Evolutionary conservation across 495 filamentous ascomycete genomes (phyloP), one percentile per base, ranked within the genome.

Genomic region (Trichoderma parareesei): DNA sequence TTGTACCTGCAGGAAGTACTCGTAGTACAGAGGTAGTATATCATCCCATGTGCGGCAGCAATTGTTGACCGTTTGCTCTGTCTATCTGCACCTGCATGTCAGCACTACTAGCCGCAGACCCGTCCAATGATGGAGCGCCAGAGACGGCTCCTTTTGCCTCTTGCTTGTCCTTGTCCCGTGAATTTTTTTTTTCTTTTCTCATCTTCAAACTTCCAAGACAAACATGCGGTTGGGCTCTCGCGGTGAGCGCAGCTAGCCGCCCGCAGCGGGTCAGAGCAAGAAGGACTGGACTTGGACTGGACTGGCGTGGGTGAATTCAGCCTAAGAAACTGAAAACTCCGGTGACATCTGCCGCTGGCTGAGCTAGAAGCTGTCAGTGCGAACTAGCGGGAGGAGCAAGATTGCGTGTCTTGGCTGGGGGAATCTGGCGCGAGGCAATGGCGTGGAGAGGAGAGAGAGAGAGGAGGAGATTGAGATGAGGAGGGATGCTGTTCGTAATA

Each of bases 241-340:
- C 53, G 53, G 53, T 57, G 53, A 57, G 20, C 53, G 53, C 53
- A 57, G 16, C 53, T 0, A 37, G 53, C 53, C 20, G 53, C 53
- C 53, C 53, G 27, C 27, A 57, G 53, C 53, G 53, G 53, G 53
- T 57, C 53, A 37, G 35, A 5, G 9, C 16, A 33, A 49, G 2
- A 27, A 27, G 27, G 27, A 27, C 27, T 27, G 27, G 27, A 27
- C 27, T 27, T 27, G 27, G 27, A 27, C 27, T 16, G 43, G 43
- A 27, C 43, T 46, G 43, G 43, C 43, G 13, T 11, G 43, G 43
- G 16, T 6, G 46, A 18, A 49, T 49, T 49, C 46, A 49, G 46
- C 46, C 46, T 49, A 49, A 49, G 46, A 49, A 49, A 18, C n/a
- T 20, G 46, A 18, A 49, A 49, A 41, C 40, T 41, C 40, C 40